Evolutionary conservation across 768 basidiomycete species (phyloP).

Genomic region (Lentinula raphanica): DNA sequence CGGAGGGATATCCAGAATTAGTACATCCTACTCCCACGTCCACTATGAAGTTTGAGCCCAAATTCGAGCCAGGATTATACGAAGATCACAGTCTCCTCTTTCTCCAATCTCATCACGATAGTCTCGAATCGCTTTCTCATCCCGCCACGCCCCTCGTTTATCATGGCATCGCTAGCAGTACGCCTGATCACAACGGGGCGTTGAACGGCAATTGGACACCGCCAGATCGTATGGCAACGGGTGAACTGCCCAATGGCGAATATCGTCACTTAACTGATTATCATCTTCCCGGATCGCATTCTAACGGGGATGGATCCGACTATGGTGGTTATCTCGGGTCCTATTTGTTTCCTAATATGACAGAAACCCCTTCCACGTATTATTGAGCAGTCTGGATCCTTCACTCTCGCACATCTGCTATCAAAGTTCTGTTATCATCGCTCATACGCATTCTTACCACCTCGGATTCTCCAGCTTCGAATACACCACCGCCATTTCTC

Average conservation of each 20-base stretch:
- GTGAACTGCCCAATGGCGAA: background rate
- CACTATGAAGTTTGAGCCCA: background rate
- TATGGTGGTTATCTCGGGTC: background rate
- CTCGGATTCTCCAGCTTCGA: background rate
- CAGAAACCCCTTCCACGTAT: background rate
- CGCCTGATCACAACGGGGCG: background rate
- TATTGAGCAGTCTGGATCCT: background rate
- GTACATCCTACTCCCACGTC: background rate
- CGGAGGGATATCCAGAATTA: background rate
- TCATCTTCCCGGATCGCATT: background rate
- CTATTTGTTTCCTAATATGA: background rate
- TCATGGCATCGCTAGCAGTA: background rate
- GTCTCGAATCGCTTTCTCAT: background rate
- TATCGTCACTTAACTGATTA: background rate
- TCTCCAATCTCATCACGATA: background rate
- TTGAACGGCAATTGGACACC: background rate
- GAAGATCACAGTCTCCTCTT: constrained; percentile 4
- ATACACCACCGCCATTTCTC: background rate
- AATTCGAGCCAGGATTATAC: background rate
- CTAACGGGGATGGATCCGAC: background rate
- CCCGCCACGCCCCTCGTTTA: background rate
- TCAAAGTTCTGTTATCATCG: background rate
- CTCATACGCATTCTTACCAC: background rate
- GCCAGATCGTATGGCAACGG: background rate
- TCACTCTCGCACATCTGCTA: background rate